Evolutionary conservation across 139 green algal genomes (phyloP).

Genomic region (Picochlorum sp.): DNA sequence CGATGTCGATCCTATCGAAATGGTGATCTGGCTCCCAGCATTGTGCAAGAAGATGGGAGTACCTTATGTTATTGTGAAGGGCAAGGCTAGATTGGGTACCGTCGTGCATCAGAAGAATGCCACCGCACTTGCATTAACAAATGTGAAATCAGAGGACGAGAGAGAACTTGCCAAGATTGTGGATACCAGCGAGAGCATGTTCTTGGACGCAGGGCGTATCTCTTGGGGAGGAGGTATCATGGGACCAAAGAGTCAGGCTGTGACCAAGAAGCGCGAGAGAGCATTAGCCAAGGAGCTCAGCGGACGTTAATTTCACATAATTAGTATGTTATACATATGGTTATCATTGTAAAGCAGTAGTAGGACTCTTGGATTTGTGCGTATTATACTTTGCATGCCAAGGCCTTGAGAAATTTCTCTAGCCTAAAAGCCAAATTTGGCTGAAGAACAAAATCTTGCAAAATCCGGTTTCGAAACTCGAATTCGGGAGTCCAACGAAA

Average conservation of each 20-base stretch:
- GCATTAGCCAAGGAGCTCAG: conserved; percentile 73
- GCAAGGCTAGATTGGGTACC: conserved; percentile 79
- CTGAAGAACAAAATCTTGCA: too few species aligned
- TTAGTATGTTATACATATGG: neutral
- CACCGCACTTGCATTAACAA: conserved; percentile 79
- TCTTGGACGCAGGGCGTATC: conserved; percentile 62
- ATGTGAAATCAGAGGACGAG: conserved; percentile 96
- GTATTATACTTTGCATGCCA: too few species aligned
- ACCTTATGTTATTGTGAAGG: conserved; percentile 99
- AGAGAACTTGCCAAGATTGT: conserved; percentile 95
- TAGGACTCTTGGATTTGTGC: neutral
- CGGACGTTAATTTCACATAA: neutral
- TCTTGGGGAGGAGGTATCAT: conserved; percentile 95
- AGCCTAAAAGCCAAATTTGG: too few species aligned
- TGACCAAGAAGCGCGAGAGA: conserved; percentile 70
- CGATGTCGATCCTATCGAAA: conserved; percentile 98
- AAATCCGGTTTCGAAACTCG: too few species aligned
- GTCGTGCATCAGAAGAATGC: conserved; percentile 99
- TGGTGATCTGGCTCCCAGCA: conserved; percentile 97
- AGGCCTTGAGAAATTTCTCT: too few species aligned
- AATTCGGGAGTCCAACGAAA: too few species aligned
- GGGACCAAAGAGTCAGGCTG: conserved; percentile 92
- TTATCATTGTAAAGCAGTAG: neutral
- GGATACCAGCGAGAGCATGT: conserved; percentile 45
- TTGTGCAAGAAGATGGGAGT: conserved; percentile 97